A percentile compares a stretch with the other conserved stretches of the same genome.
Evolutionary conservation across 1,139 yeast species (phyloP).

Genomic region (Hansenula lynferdii): DNA sequence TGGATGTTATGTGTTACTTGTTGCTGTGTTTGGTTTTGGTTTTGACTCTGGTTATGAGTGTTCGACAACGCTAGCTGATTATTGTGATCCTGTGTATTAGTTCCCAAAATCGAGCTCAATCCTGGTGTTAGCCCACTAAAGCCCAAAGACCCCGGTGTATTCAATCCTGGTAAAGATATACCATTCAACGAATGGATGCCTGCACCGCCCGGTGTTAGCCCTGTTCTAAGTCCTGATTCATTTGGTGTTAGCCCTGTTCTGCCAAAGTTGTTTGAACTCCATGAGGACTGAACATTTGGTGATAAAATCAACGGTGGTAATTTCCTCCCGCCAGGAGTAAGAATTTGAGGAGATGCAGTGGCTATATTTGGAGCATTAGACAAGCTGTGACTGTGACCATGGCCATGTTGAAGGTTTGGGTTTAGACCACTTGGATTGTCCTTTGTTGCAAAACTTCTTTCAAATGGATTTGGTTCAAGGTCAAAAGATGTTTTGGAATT

Average conservation of each 20-base stretch:
- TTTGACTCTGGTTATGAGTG: background rate
- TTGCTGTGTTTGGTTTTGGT: constrained; percentile 6
- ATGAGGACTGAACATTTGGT: constrained; percentile 25
- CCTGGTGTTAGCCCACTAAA: constrained; percentile 35
- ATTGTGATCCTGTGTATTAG: constrained; percentile 13
- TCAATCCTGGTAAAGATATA: constrained; percentile 34
- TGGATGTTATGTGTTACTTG: constrained; percentile 2
- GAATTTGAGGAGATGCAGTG: constrained; percentile 42
- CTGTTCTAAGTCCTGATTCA: constrained; percentile 61
- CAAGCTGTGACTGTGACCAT: too few species aligned
- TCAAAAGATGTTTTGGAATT: constrained; percentile 40
- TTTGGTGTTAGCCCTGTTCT: constrained; percentile 67
- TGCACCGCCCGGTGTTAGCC: constrained; percentile 48
- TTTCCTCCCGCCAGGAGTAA: constrained; percentile 55
- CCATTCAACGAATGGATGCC: constrained; percentile 22
- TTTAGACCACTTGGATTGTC: constrained; percentile 6
- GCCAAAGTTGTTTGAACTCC: constrained; percentile 22
- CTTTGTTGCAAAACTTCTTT: constrained; percentile 72
- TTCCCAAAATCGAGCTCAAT: constrained; percentile 36
- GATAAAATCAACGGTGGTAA: constrained; percentile 47
- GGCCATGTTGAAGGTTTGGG: constrained; percentile 1
- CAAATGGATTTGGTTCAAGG: constrained; percentile 94
- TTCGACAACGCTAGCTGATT: background rate
- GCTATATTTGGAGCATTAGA: constrained; percentile 17
- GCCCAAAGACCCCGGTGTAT: constrained; percentile 35